Conservation (phyloP, 208 protist species). For the Endotrypanum monterogeii region DNA sequence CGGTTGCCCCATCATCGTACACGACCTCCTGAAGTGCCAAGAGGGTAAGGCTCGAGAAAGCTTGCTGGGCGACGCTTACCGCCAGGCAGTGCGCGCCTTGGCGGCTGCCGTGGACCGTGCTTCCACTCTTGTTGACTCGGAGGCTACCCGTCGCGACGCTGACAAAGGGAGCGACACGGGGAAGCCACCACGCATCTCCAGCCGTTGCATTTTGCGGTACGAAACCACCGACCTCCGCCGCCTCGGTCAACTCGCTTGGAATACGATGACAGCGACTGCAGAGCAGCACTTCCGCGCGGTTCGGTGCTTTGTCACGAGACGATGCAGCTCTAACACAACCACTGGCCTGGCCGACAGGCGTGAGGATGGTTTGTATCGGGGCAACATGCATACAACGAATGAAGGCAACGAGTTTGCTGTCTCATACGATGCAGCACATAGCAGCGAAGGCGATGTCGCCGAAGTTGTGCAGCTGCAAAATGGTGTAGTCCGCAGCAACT, state of each 20-base stretch:
- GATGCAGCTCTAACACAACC: background rate
- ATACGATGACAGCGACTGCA: conserved; percentile 59
- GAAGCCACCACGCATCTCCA: background rate
- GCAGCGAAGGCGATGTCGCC: background rate
- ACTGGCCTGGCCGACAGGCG: background rate
- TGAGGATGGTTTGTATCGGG: background rate
- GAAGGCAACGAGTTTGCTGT: background rate
- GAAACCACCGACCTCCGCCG: conserved; percentile 83
- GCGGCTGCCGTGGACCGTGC: conserved; percentile 28
- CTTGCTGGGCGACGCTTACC: conserved; percentile 77
- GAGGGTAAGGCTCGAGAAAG: conserved; percentile 91
- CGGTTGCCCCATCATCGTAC: conserved; percentile 88
- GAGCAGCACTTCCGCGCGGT: conserved; percentile 45
- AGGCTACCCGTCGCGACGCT: background rate
- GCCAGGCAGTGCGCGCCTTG: conserved; percentile 59
- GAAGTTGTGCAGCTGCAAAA: conserved; percentile 42
- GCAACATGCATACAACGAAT: background rate
- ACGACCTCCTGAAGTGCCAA: conserved; percentile 91
- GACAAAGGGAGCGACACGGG: too few relatives aligned
- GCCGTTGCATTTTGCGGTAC: conserved; percentile 67
- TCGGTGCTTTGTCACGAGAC: conserved; percentile 52
- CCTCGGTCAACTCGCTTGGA: conserved; percentile 68
- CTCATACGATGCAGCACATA: background rate
- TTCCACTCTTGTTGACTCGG: background rate
- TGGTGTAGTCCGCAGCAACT: conserved; percentile 96